A percentile compares a stretch with the other conserved stretches of the same genome.
phyloP scores from a whole-genome alignment of 1,284 basidiomycete genomes.

The Heterobasidion irregulare region DNA sequence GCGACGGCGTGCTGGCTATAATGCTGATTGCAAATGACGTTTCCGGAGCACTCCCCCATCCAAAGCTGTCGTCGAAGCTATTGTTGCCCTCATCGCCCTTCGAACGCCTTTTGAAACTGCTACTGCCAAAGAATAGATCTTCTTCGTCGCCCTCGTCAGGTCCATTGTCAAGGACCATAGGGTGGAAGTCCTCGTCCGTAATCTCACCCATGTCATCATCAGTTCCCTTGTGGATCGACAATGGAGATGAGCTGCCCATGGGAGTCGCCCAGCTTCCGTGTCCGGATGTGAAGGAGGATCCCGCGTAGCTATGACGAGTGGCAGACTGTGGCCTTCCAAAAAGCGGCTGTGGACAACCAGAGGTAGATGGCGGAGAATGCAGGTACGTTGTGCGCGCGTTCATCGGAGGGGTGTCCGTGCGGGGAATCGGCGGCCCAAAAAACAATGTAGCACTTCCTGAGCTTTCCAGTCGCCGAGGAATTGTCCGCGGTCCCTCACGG shows the following conservation, averaged over 20 bases:
- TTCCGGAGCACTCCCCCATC: slow-evolving; percentile 14
- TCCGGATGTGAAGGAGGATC: slow-evolving; percentile 7
- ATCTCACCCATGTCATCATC: slow-evolving; percentile 15
- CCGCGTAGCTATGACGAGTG: slow-evolving; percentile 60
- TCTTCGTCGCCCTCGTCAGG: slow-evolving; percentile 35
- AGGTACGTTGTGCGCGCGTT: slow-evolving; percentile 10
- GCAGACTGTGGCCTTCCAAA: slow-evolving; percentile 22
- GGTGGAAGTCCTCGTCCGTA: slow-evolving; percentile 15
- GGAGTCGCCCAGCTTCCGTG: slow-evolving; percentile 11
- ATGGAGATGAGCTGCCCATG: slow-evolving; percentile 7
- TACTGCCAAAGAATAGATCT: slow-evolving; percentile 47
- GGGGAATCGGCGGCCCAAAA: slow-evolving; percentile 56
- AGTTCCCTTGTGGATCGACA: slow-evolving; percentile 7
- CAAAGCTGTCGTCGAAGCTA: slow-evolving; percentile 12
- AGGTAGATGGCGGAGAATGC: slow-evolving; percentile 7
- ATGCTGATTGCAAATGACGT: slow-evolving; percentile 49
- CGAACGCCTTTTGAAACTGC: slow-evolving; percentile 7
- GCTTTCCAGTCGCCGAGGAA: slow-evolving; percentile 28
- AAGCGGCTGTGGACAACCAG: slow-evolving; percentile 4
- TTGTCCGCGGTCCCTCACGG: slow-evolving; percentile 7
- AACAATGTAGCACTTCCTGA: slow-evolving; percentile 58
- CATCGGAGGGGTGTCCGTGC: slow-evolving; percentile 14
- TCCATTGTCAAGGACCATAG: slow-evolving; percentile 7
- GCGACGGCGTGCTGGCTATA: slow-evolving; percentile 49
- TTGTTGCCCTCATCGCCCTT: neutral